phyloP scores from a whole-genome alignment of 139 green algal genomes.

The Auxenochlorella pyrenoidosa region DNA sequence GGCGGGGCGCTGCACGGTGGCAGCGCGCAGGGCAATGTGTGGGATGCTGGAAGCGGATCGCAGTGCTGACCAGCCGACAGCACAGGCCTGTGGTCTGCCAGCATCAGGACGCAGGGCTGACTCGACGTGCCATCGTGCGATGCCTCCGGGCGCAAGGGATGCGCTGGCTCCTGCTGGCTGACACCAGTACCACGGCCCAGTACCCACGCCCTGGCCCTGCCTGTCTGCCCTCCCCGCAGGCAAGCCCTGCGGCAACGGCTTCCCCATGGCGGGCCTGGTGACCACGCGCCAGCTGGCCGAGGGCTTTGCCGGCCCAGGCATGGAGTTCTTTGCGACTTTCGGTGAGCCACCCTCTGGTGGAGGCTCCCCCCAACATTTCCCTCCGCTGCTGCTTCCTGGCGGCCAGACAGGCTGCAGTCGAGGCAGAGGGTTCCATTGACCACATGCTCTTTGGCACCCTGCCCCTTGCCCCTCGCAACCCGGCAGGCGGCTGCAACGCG shows the following conservation, averaged over 20 bases:
- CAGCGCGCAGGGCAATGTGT: not conserved
- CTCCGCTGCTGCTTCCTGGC: not conserved
- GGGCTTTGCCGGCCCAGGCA: constrained; percentile 62
- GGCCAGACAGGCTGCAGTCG: not conserved
- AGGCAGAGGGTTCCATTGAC: too few relatives aligned
- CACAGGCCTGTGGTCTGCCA: not conserved
- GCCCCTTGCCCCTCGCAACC: not conserved
- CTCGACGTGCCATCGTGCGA: too few relatives aligned
- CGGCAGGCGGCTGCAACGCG: constrained; percentile 53
- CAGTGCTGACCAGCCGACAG: too few relatives aligned
- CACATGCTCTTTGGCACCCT: too few relatives aligned
- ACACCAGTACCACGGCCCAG: too few relatives aligned
- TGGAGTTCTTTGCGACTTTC: constrained; percentile 97
- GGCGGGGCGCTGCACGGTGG: not conserved
- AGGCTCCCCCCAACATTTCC: too few relatives aligned
- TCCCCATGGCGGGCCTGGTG: constrained; percentile 94
- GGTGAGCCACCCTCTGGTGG: too few relatives aligned
- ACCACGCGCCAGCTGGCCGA: constrained; percentile 89
- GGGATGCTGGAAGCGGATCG: not conserved
- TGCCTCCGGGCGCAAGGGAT: too few relatives aligned
- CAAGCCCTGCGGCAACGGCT: constrained; percentile 96
- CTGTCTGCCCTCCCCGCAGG: constrained; percentile 43
- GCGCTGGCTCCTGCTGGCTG: too few relatives aligned
- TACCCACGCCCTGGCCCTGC: too few relatives aligned
- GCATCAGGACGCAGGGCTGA: too few relatives aligned